These are phyloP conservation scores for Daldinia decipiens DNA, from an alignment of 495 filamentous ascomycete species.

Conservation along the genomic window DNA sequence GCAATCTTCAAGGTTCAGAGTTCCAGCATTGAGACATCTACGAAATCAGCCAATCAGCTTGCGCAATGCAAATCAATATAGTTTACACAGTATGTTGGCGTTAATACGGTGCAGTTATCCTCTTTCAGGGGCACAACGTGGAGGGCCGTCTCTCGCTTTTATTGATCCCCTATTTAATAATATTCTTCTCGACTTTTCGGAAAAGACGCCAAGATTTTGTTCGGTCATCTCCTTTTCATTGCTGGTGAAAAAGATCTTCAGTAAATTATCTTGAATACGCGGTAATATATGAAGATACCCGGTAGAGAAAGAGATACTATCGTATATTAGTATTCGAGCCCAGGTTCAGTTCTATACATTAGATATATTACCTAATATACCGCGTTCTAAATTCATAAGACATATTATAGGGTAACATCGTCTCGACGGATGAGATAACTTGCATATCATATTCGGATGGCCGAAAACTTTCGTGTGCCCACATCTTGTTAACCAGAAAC, in stretches of 20 bases:
- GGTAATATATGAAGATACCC: background rate
- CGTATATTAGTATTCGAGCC: background rate
- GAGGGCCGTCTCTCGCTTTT: background rate
- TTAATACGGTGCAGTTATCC: background rate
- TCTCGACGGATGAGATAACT: slow-evolving; percentile 29
- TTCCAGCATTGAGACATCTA: background rate
- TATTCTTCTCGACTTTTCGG: slow-evolving; percentile 9
- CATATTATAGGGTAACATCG: slow-evolving; percentile 29
- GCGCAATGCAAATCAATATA: slow-evolving; percentile 12
- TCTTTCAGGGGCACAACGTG: slow-evolving; percentile 15
- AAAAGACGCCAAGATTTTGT: background rate
- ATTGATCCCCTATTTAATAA: slow-evolving; percentile 11
- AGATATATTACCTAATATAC: background rate
- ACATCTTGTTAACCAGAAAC: slow-evolving; percentile 4
- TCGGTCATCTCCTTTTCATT: slow-evolving; percentile 3
- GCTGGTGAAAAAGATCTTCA: background rate
- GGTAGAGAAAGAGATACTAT: background rate
- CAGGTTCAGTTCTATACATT: background rate
- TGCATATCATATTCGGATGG: slow-evolving; percentile 28
- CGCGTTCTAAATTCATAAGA: background rate
- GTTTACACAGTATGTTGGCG: background rate
- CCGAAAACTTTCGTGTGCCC: slow-evolving; percentile 31
- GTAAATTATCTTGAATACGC: background rate
- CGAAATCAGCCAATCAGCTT: slow-evolving; percentile 1
- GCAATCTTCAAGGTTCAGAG: slow-evolving; percentile 22